These are phyloP conservation scores for Chondrostereum purpureum DNA, from an alignment of 1,284 basidiomycete species.

Conservation along the genomic window DNA sequence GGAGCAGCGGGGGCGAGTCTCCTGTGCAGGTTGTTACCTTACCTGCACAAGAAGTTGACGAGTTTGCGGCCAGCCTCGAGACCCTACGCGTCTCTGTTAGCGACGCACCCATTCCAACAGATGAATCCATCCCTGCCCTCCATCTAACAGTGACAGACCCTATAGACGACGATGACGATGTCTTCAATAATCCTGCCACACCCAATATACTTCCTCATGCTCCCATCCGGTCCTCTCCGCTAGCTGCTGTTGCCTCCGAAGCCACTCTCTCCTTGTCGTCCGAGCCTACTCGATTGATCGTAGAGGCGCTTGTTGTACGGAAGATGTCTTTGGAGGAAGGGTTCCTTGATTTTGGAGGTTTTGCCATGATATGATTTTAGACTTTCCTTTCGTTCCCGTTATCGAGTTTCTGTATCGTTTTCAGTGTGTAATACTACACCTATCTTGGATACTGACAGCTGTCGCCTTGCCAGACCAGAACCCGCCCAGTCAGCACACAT, in stretches of 20 bases:
- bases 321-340: conserved; percentile 68
- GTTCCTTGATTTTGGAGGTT: conserved; percentile 67
- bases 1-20: conserved; percentile 4
- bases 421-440: too few species aligned
- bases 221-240: conserved; percentile 3
- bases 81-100: conserved; percentile 26
- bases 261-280: conserved; percentile 15
- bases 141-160: conserved; percentile 10
- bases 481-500: too few species aligned
- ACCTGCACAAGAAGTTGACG: conserved; percentile 11
- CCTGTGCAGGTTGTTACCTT: not conserved
- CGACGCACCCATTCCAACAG: conserved; percentile 7
- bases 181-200: conserved; percentile 26
- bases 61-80: conserved; percentile 23
- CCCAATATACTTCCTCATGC: conserved; percentile 13
- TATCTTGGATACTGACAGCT: too few species aligned
- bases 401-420: too few species aligned
- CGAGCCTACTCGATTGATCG: conserved; percentile 50
- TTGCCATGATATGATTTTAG: conserved; percentile 40
- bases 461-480: too few species aligned
- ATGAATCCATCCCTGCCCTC: conserved; percentile 15
- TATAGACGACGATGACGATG: conserved; percentile 30
- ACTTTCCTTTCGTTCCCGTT: too few species aligned
- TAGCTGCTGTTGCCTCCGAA: not conserved
- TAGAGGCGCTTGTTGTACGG: conserved; percentile 72